Percentiles rank a stretch among this genome's conserved stretches.
phyloP scores from a whole-genome alignment of 345 rosid genomes.

The Brassica cretica region DNA sequence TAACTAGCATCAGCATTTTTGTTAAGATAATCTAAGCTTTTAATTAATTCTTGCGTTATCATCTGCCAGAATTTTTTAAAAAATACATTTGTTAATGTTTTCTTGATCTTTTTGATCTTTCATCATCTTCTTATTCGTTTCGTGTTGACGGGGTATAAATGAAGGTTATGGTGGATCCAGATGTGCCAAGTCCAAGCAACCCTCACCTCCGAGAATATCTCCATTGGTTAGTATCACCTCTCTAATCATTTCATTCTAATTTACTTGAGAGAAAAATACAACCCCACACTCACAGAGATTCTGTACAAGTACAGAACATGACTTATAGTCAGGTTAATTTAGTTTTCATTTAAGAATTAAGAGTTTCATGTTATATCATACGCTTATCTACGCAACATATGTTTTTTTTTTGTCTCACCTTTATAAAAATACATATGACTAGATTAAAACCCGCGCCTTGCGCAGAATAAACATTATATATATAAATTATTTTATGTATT shows the following conservation, averaged over 20 bases:
- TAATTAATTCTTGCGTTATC: neutral
- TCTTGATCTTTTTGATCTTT: neutral
- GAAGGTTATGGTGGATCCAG: slow-evolving; percentile 21
- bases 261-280: neutral
- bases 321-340: neutral
- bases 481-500: too few species aligned
- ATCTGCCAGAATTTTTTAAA: neutral
- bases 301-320: neutral
- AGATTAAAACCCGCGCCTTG: too few species aligned
- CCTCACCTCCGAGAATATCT: slow-evolving; percentile 43
- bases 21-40: too few species aligned
- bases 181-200: slow-evolving; percentile 40
- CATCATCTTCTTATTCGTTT: neutral
- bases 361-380: neutral
- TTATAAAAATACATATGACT: neutral
- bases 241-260: neutral
- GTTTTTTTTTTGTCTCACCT: neutral
- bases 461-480: too few species aligned
- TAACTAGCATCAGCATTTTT: too few species aligned
- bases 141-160: neutral
- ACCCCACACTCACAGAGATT: neutral
- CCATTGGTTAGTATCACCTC: slow-evolving; percentile 28
- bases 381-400: neutral
- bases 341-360: neutral
- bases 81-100: neutral